Conservation (phyloP, 1,284 basidiomycete species). For the Laetiporus sulphureus region DNA sequence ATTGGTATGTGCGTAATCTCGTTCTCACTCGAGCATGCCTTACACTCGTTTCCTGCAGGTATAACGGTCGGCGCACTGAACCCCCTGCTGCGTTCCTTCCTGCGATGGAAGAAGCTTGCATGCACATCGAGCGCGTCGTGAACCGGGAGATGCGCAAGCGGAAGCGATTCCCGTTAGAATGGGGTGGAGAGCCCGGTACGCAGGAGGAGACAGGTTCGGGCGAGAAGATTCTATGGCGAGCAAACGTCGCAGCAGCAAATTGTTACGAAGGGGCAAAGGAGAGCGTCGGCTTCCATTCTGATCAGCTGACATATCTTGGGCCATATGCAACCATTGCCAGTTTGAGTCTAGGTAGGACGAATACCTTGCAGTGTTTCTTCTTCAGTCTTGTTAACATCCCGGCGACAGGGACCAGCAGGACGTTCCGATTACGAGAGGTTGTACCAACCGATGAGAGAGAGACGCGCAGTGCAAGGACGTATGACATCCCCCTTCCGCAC, state of each 20-base stretch:
- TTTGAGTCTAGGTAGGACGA: constrained; percentile 70
- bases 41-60: constrained; percentile 51
- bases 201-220: constrained; percentile 21
- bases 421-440: constrained; percentile 75
- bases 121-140: constrained; percentile 70
- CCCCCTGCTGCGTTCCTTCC: constrained; percentile 57
- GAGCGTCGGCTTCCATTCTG: constrained; percentile 84
- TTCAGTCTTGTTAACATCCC: background rate
- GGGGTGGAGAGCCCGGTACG: constrained; percentile 39
- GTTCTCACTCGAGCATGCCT: too few relatives aligned
- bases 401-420: constrained; percentile 57
- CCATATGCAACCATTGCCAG: constrained; percentile 93
- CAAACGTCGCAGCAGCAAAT: constrained; percentile 90
- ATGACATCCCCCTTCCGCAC: constrained; percentile 77
- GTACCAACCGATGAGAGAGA: constrained; percentile 52
- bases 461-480: constrained; percentile 62
- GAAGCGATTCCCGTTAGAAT: constrained; percentile 66
- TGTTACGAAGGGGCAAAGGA: constrained; percentile 84
- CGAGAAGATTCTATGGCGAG: constrained; percentile 56
- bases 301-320: constrained; percentile 73
- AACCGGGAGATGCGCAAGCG: constrained; percentile 66
- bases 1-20: constrained; percentile 45
- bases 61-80: constrained; percentile 63
- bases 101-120: constrained; percentile 75
- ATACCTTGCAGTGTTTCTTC: background rate